These are phyloP conservation scores for Musa itinerans DNA, from an alignment of 176 grass and related monocot species.

Conservation along the genomic window DNA sequence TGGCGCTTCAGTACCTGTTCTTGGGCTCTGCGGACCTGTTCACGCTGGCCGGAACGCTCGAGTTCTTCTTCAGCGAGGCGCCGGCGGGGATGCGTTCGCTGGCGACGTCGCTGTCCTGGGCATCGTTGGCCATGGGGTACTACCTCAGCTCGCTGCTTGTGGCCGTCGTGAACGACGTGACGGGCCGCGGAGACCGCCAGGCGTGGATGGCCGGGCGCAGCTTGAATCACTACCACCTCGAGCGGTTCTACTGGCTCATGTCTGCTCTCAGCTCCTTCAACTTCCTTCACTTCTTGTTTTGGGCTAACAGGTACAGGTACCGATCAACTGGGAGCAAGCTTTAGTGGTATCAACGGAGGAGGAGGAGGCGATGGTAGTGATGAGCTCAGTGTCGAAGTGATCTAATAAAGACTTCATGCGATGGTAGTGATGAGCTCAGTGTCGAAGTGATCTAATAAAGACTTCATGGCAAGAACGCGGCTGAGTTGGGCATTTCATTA, in stretches of 20 bases:
- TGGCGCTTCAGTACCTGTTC: constrained; percentile 56
- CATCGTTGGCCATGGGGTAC: constrained; percentile 41
- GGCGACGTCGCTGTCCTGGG: constrained; percentile 46
- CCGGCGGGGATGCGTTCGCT: constrained; percentile 57
- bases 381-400: no score
- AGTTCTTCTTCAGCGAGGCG: constrained; percentile 79
- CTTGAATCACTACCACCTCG: constrained; percentile 39
- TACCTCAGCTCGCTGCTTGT: constrained; percentile 53
- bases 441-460: no score
- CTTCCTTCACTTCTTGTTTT: constrained; percentile 37
- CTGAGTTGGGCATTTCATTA: no score
- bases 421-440: no score
- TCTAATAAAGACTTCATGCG: no score
- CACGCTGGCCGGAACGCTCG: constrained; percentile 53
- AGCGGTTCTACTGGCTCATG: constrained; percentile 66
- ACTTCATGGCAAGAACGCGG: no score
- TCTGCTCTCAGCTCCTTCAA: constrained; percentile 27
- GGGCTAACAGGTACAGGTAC: constrained; percentile 38
- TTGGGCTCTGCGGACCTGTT: constrained; percentile 52
- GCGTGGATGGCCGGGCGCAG: constrained; percentile 39
- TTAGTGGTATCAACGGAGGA: no score
- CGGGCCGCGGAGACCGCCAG: constrained; percentile 1
- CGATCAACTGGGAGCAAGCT: constrained; percentile 5
- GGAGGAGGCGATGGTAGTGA: no score
- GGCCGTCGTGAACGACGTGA: constrained; percentile 35